These are phyloP conservation scores for Umbilicus rupestris DNA, from an alignment of 164 flowering plant genomes.

Conservation along the genomic window DNA sequence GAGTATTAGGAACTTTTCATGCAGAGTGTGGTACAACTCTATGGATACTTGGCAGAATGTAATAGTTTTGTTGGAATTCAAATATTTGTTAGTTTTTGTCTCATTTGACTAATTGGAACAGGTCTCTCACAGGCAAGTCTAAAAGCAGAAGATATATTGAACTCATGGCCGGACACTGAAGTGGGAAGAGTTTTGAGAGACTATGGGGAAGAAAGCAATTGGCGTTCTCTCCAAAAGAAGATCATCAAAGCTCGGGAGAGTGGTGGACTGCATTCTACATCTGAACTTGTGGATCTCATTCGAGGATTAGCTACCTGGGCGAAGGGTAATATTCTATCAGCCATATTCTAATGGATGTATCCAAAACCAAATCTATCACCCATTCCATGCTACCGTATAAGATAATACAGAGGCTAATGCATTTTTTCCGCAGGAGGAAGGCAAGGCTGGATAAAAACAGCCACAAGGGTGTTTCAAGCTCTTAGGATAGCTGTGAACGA, in stretches of 20 bases:
- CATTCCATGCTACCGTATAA: not conserved
- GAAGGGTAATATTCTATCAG: slow-evolving; percentile 28
- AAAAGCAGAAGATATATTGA: slow-evolving; percentile 81
- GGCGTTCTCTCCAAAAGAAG: slow-evolving; percentile 62
- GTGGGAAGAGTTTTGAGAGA: slow-evolving; percentile 75
- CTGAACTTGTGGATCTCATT: slow-evolving; percentile 57
- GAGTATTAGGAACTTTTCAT: not conserved
- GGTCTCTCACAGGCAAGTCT: slow-evolving; percentile 70
- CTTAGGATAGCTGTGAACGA: slow-evolving; percentile 92
- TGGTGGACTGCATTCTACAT: slow-evolving; percentile 80
- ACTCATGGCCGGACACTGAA: slow-evolving; percentile 88
- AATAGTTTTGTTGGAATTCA: not conserved
- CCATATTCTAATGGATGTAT: not conserved
- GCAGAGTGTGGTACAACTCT: not conserved
- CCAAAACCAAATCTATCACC: not conserved
- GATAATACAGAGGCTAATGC: not conserved
- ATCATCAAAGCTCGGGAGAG: slow-evolving; percentile 59
- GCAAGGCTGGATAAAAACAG: slow-evolving; percentile 98
- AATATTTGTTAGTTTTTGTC: not conserved
- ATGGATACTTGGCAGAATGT: too few species aligned
- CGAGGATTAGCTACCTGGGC: slow-evolving; percentile 25
- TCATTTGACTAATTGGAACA: slow-evolving; percentile 38
- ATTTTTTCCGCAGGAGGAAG: slow-evolving; percentile 46
- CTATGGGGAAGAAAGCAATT: slow-evolving; percentile 90
- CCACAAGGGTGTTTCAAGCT: slow-evolving; percentile 92